Conservation (phyloP, 2,329 filamentous ascomycete genomes). For the Cyphellophora attinorum region DNA sequence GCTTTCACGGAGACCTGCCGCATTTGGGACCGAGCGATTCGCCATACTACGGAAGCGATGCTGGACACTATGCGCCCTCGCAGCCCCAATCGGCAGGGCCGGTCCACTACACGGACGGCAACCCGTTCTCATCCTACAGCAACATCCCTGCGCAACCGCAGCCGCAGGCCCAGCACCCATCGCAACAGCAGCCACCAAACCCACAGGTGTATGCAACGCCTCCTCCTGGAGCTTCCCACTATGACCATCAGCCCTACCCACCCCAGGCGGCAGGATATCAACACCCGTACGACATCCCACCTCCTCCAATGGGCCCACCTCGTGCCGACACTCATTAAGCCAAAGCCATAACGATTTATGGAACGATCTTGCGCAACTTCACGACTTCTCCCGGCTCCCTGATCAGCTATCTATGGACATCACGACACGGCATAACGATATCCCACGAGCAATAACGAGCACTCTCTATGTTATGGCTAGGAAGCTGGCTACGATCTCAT, state of each 20-base stretch:
- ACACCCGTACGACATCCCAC: neutral
- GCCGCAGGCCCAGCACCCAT: neutral
- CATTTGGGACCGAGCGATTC: constrained; percentile 5
- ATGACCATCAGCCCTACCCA: neutral
- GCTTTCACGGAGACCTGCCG: constrained; percentile 12
- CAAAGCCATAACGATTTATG: no score
- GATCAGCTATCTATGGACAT: no score
- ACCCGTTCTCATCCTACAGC: constrained; percentile 8
- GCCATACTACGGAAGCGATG: constrained; percentile 4
- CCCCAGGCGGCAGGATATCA: neutral
- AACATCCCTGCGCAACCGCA: neutral
- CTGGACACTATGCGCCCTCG: neutral
- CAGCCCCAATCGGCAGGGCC: constrained; percentile 1
- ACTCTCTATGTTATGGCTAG: no score
- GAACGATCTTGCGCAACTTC: no score
- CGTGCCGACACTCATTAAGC: neutral
- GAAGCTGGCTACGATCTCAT: no score
- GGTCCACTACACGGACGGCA: constrained; percentile 12
- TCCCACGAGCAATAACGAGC: no score
- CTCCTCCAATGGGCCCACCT: neutral
- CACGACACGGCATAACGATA: no score
- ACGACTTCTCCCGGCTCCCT: no score
- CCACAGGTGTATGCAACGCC: neutral
- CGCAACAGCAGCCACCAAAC: no score
- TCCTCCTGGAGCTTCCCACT: neutral